Conservation (phyloP, 805 yeast species). For the Starmerella stigmatis region DNA sequence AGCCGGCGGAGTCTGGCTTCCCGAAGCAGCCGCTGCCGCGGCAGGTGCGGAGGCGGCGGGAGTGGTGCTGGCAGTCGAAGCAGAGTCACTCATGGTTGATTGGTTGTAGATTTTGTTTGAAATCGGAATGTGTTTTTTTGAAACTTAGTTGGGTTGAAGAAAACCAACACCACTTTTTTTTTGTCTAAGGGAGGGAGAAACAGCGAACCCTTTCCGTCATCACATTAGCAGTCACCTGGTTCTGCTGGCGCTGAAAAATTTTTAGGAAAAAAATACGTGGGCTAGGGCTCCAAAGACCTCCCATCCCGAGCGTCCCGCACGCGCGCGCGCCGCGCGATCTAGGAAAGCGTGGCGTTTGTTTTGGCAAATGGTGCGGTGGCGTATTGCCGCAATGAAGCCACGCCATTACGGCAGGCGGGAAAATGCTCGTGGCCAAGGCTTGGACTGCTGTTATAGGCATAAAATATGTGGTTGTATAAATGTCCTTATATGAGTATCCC, state of each 20-base stretch:
- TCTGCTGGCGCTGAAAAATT: constrained; percentile 1
- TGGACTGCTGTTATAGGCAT: no score
- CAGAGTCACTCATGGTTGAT: constrained; percentile 18
- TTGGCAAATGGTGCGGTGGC: no score
- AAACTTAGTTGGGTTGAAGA: constrained; percentile 5
- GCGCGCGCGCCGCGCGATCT: no score
- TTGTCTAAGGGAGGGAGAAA: not conserved
- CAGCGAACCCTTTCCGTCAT: constrained; percentile 1
- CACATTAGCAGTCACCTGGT: constrained; percentile 1
- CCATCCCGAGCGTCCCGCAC: no score
- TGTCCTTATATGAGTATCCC: no score
- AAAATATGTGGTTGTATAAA: no score
- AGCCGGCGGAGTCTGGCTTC: constrained; percentile 14
- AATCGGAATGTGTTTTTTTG: constrained; percentile 12
- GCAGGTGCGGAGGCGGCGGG: constrained; percentile 10
- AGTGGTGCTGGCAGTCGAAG: constrained; percentile 11
- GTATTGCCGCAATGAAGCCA: no score
- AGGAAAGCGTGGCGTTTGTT: no score
- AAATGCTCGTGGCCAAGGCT: no score
- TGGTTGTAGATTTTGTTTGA: constrained; percentile 3
- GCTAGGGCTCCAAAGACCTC: not conserved
- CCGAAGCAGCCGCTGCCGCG: constrained; percentile 8
- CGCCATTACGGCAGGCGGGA: no score
- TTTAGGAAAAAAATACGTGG: not conserved
- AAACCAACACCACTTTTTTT: constrained; percentile 6